A percentile compares a stretch with the other conserved stretches of the same genome.
phyloP scores from a whole-genome alignment of 352 stramenopile species.

The Phytophthora ramorum region DNA sequence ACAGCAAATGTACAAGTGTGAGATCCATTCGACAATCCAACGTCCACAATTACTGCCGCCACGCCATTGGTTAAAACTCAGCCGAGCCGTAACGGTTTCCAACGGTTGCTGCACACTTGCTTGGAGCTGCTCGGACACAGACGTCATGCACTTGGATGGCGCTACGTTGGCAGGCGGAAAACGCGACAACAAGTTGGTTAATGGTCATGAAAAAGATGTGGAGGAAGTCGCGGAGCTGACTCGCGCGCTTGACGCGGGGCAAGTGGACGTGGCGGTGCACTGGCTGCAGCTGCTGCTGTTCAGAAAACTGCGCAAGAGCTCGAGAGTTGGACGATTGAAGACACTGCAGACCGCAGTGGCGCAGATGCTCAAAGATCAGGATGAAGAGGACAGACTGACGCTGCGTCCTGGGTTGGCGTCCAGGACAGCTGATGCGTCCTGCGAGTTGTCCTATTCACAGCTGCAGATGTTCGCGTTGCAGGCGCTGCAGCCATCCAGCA shows the following conservation, averaged over 20 bases:
- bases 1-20: neutral
- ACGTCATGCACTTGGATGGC: constrained; percentile 5
- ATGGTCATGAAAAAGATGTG: neutral
- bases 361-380: constrained; percentile 26
- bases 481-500: constrained; percentile 44
- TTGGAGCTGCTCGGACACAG: neutral
- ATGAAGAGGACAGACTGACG: constrained; percentile 2
- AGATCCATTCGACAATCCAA: constrained; percentile 6
- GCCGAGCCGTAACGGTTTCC: constrained; percentile 23
- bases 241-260: constrained; percentile 37
- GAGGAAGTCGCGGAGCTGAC: constrained; percentile 16
- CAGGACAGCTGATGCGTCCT: neutral
- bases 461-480: constrained; percentile 70
- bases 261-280: constrained; percentile 50
- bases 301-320: constrained; percentile 1
- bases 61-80: constrained; percentile 17
- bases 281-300: constrained; percentile 47
- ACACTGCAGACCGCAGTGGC: constrained; percentile 19
- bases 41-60: neutral
- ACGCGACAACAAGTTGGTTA: neutral
- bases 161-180: constrained; percentile 31
- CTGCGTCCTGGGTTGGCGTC: constrained; percentile 26
- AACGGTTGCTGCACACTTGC: constrained; percentile 9
- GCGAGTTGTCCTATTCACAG: constrained; percentile 56
- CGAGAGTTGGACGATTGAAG: constrained; percentile 16